phyloP scores from a whole-genome alignment of 805 yeast species.

The Yarrowia hollandica region DNA sequence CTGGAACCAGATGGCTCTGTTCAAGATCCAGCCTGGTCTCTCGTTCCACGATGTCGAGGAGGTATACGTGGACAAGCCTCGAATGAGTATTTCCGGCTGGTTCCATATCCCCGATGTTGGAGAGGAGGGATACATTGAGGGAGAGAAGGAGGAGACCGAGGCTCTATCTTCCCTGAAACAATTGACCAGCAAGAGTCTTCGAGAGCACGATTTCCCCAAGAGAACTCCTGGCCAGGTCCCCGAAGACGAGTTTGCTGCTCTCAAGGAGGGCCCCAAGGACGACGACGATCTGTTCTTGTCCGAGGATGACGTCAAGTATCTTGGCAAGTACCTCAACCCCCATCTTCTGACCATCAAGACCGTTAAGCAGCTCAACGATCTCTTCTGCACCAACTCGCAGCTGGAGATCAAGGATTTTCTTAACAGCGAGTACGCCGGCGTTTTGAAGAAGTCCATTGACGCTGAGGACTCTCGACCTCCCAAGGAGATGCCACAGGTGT shows the following conservation, averaged over 20 bases:
- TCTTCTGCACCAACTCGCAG: slow-evolving; percentile 67
- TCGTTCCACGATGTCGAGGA: slow-evolving; percentile 99
- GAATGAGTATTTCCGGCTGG: slow-evolving; percentile 97
- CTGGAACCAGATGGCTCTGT: slow-evolving; percentile 94
- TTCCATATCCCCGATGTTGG: slow-evolving; percentile 95
- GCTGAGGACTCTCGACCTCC: slow-evolving; percentile 50
- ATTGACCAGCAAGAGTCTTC: slow-evolving; percentile 70
- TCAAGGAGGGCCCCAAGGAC: slow-evolving; percentile 14
- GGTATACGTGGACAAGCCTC: slow-evolving; percentile 84
- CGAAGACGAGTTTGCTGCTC: slow-evolving; percentile 18
- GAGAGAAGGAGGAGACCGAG: slow-evolving; percentile 78
- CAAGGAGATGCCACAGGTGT: slow-evolving; percentile 58
- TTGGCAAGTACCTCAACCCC: slow-evolving; percentile 58
- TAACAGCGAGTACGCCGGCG: slow-evolving; percentile 52
- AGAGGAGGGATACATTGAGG: slow-evolving; percentile 79
- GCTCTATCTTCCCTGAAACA: slow-evolving; percentile 76
- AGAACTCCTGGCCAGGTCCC: slow-evolving; percentile 33
- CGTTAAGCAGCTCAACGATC: slow-evolving; percentile 48
- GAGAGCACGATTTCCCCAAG: slow-evolving; percentile 82
- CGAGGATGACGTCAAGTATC: slow-evolving; percentile 50
- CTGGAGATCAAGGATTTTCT: slow-evolving; percentile 67
- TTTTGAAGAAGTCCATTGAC: slow-evolving; percentile 49
- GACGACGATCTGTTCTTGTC: slow-evolving; percentile 36
- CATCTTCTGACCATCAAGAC: slow-evolving; percentile 48
- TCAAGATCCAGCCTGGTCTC: slow-evolving; percentile 92